phyloP scores from a whole-genome alignment of 2,329 filamentous ascomycete species.

The Chaetomiaceae sp. region DNA sequence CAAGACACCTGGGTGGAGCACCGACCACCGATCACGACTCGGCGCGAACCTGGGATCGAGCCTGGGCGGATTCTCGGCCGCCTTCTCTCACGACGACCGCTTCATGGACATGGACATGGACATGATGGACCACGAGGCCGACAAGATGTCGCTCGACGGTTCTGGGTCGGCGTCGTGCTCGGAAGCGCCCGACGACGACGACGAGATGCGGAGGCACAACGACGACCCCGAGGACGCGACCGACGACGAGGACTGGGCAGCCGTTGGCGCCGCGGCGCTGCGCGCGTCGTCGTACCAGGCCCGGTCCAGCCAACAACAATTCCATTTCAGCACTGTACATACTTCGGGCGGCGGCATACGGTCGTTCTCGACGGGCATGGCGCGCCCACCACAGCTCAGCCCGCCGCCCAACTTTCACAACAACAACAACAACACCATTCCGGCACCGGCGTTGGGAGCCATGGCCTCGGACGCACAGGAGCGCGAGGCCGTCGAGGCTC shows the following conservation, averaged over 20 bases:
- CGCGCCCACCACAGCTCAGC: conserved; percentile 47
- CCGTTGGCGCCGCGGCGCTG: conserved; percentile 80
- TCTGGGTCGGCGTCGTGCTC: conserved; percentile 70
- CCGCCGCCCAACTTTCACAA: conserved; percentile 43
- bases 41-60: conserved; percentile 54
- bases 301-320: conserved; percentile 48
- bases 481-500: conserved; percentile 75
- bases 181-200: conserved; percentile 66
- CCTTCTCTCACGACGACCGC: conserved; percentile 69
- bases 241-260: conserved; percentile 94
- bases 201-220: conserved; percentile 59
- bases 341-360: conserved; percentile 42
- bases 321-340: conserved; percentile 48
- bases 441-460: conserved; percentile 44
- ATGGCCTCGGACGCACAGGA: conserved; percentile 63
- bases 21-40: conserved; percentile 46
- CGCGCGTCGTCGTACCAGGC: conserved; percentile 62
- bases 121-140: conserved; percentile 79
- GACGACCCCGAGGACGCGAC: conserved; percentile 82
- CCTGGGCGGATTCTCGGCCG: conserved; percentile 61
- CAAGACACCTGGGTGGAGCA: conserved; percentile 40
- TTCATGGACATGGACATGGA: conserved; percentile 56
- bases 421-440: too few relatives aligned
- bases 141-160: conserved; percentile 86
- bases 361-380: conserved; percentile 52